Evolutionary conservation across 345 rosid genomes (phyloP).

Genomic region (Bruguiera sexangula): DNA sequence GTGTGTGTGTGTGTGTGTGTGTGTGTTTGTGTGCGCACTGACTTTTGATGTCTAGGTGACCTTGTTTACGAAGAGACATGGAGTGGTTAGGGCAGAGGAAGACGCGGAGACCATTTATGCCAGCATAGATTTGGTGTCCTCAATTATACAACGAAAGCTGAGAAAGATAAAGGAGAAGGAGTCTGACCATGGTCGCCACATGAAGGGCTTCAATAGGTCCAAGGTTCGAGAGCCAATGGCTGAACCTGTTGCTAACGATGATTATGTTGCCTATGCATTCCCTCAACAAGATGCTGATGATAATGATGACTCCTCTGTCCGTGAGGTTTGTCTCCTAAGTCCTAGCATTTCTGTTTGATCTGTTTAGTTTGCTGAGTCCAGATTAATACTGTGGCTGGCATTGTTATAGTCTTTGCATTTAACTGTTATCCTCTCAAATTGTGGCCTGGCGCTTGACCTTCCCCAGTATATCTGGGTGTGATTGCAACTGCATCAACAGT

Average conservation of each 20-base stretch:
- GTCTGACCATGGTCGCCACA: constrained; percentile 88
- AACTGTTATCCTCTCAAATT: neutral
- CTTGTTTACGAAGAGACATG: constrained; percentile 85
- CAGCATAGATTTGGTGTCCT: constrained; percentile 79
- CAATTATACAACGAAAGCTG: constrained; percentile 72
- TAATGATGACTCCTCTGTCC: constrained; percentile 19
- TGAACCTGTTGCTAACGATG: constrained; percentile 27
- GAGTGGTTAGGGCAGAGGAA: constrained; percentile 91
- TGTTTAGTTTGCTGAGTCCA: neutral
- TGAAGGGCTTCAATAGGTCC: constrained; percentile 69
- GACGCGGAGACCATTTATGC: constrained; percentile 71
- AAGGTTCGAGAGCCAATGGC: constrained; percentile 58
- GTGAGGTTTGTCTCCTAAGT: no score
- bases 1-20: no score
- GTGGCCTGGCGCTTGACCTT: neutral
- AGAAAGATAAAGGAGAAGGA: constrained; percentile 98
- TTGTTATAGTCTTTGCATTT: neutral
- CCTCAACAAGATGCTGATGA: constrained; percentile 39
- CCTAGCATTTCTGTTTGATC: no score
- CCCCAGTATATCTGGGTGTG: no score
- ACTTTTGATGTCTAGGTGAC: constrained; percentile 50
- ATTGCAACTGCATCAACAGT: no score
- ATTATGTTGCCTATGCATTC: constrained; percentile 20
- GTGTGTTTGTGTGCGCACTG: no score
- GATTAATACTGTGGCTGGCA: neutral